A percentile compares a stretch with the other conserved stretches of the same genome.
Conservation (phyloP, 768 basidiomycete species). For the Clitopilus hobsonii region DNA sequence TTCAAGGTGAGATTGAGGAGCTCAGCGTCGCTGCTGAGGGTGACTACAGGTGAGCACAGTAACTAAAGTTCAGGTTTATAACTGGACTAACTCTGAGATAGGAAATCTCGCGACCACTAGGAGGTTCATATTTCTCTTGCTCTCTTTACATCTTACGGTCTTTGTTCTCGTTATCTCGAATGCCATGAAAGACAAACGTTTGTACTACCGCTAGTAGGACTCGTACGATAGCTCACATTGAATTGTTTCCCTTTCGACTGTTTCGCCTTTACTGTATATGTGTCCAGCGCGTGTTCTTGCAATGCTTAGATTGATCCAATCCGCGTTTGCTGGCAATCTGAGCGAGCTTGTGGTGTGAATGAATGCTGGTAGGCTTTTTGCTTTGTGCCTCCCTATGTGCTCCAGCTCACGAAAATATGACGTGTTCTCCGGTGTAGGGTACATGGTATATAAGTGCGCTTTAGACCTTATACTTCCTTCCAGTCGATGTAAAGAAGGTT, state of each 20-base stretch:
- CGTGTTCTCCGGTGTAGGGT: no score
- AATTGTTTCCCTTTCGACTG: no score
- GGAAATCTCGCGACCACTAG: slow-evolving; percentile 91
- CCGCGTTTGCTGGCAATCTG: no score
- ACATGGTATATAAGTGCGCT: background rate
- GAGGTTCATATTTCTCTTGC: slow-evolving; percentile 23
- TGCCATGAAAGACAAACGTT: background rate
- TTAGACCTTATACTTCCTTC: slow-evolving; percentile 84
- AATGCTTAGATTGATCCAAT: slow-evolving; percentile 1
- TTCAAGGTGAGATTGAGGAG: slow-evolving; percentile 92
- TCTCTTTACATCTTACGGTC: slow-evolving; percentile 19
- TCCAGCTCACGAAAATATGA: no score
- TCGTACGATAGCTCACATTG: background rate
- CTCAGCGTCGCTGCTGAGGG: slow-evolving; percentile 90
- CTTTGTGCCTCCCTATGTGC: no score
- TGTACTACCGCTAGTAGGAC: background rate
- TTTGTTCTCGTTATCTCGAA: background rate
- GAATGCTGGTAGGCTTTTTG: no score
- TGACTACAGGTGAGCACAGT: slow-evolving; percentile 84
- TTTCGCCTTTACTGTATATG: no score
- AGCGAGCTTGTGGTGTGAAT: no score
- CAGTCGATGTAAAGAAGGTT: slow-evolving; percentile 95
- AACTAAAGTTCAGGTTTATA: slow-evolving; percentile 1
- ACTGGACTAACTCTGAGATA: slow-evolving; percentile 19
- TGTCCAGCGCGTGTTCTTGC: no score